A percentile compares a stretch with the other conserved stretches of the same genome.
phyloP scores from a whole-genome alignment of 2,329 filamentous ascomycete genomes.

The Trichoderma breve region DNA sequence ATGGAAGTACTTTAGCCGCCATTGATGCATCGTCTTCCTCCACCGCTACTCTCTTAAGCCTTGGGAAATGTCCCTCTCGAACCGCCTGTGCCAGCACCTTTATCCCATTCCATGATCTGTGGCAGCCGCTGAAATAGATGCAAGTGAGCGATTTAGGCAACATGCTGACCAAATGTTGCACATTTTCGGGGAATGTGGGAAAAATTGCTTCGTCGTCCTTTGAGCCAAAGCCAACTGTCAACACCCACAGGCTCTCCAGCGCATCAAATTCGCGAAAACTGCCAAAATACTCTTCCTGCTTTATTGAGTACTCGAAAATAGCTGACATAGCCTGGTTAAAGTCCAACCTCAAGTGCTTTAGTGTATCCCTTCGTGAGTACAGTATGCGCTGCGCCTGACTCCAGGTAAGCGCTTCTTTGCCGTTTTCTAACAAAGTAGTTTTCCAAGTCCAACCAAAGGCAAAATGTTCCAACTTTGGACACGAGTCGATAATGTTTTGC shows the following conservation, averaged over 20 bases:
- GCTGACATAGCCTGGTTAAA: too few species aligned
- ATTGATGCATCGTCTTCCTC: background rate
- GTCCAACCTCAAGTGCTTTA: background rate
- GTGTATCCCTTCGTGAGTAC: background rate
- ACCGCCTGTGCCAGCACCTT: background rate
- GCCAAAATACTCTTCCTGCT: too few species aligned
- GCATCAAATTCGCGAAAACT: background rate
- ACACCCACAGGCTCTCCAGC: background rate
- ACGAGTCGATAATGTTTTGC: background rate
- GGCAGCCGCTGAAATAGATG: background rate
- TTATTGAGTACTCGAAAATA: too few species aligned
- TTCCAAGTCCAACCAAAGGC: too few species aligned
- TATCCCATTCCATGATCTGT: background rate
- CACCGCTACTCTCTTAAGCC: background rate
- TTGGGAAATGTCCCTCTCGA: background rate
- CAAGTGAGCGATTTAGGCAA: background rate
- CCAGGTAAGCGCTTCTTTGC: background rate
- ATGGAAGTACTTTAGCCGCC: too few species aligned
- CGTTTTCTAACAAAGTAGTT: too few species aligned
- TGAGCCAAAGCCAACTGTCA: background rate
- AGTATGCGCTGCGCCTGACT: background rate
- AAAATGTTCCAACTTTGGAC: background rate
- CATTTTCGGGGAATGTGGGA: background rate
- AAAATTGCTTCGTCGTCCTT: fast-evolving
- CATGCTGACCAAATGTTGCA: background rate